Evolutionary conservation across 495 filamentous ascomycete genomes (phyloP), one percentile per base, ranked within the genome.

Genomic region (Opeltia flavorubescens): DNA sequence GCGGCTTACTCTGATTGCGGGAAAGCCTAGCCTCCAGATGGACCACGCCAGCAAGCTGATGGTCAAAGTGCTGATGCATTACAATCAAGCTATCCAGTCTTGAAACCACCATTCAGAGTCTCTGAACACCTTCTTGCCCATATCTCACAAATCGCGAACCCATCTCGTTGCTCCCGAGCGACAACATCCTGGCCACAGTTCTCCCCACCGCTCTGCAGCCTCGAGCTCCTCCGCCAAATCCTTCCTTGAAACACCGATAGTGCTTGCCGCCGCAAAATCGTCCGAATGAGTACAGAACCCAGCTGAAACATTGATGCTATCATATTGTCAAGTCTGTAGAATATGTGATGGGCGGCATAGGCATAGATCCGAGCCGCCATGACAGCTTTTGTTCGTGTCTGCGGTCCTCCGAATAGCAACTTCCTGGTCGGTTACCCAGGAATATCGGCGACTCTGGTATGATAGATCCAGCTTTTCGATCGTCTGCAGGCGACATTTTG

Each of bases 361-460:
- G 21, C 34, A 25, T 34, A 28, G 36, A 29, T 46, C 51, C 52
- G 50, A 60, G 53, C 52, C 57, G 76, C 63, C 61, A 83, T 89
- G 77, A 75, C 86, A 62, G 89, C 89, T 62, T 89, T 84, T 63
- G 91, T 98, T 68, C 85, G 93, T 71, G 86, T 98, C 70, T 93
- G 86, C 59, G 91, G 91, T 54, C 89, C 88, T 54, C 86, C 91
- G 54, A 98, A 98, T 69, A 91, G 86, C 66, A 89, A 86, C 65
- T 95, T 89, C 58, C 70, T 96, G 51, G 86, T 96, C 51, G 91
- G 91, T 41, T 98, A 98, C 63, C 91, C 91, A 5, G 91, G 91
- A 50, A 96, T 98, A 63, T 95, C 93, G 27, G 93, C 91, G 53
- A 98, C 93, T 4, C 70, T 95, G 80, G 89, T 95, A 71, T 72